Base-by-base conservation (phyloP, 306 rosid species). In the Dryas octopetala region DNA sequence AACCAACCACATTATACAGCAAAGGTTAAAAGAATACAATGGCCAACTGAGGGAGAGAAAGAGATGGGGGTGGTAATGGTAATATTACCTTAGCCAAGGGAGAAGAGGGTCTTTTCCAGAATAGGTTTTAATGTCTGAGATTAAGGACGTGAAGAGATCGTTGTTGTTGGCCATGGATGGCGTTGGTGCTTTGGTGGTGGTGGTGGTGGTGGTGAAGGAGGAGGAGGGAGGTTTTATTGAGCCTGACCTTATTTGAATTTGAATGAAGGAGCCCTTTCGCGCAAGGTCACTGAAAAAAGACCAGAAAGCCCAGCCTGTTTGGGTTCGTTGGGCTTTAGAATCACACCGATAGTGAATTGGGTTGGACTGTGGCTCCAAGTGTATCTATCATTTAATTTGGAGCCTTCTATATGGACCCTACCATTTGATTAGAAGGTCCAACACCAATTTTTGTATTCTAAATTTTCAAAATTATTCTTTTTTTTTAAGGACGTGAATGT, bases 51-150 rank as follows among this genome's bases (percentile, higher is more conserved):
- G n/a, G 14, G 68, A 4, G 62, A 6, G 2, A 32, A 28, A 78
- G 51, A 54, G 61, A 28, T 16, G 44, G 19, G 58, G 62, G 14
- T 9, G 55, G 11, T 14, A 23, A 58, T 10, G 28, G 57, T 48
- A n/a, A 23, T 82, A 23, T 23, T 23, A 95, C 97, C 97, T 86
- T 62, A 92, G 91, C 98, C 98, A 95, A 14, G 98, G 97, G 55
- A 91, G 93, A 76, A 95, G 97, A 81, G 97, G 98, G 77, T 92
- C 97, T 77, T 87, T 89, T 40, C 92, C 98, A 19, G 89, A 74
- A 86, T 95, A 92, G 69, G 83, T 23, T 64, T 86, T 88, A 67
- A 90, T 88, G 72, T 92, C 97, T 11, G 86, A 82, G 73, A 83
- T 67, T 54, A 89, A 46, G 75, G 97, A 81, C n/a, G 91, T 44